These are phyloP conservation scores for Ceratobasidium sp. DNA, from an alignment of 1,284 basidiomycete genomes.

Conservation along the genomic window DNA sequence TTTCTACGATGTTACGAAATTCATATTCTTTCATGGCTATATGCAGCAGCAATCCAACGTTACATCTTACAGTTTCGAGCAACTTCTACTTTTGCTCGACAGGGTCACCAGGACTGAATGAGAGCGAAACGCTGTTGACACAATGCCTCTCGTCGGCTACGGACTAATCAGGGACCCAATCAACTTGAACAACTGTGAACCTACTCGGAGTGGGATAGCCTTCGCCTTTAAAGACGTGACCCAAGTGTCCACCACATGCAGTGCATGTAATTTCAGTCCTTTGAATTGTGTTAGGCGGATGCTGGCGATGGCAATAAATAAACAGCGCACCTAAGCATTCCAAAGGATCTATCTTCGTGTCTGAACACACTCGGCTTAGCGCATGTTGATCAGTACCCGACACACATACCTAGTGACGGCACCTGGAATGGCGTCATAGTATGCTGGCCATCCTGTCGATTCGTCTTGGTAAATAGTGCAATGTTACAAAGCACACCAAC, in stretches of 20 bases:
- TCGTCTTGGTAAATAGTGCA: background rate
- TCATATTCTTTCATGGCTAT: background rate
- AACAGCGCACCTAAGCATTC: slow-evolving; percentile 53
- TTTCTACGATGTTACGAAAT: background rate
- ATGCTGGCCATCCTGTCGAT: slow-evolving; percentile 84
- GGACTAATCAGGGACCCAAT: slow-evolving; percentile 20
- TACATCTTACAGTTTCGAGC: background rate
- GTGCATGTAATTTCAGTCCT: slow-evolving; percentile 81
- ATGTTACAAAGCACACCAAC: background rate
- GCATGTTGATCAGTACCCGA: slow-evolving; percentile 46
- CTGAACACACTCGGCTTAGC: slow-evolving; percentile 54
- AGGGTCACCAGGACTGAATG: slow-evolving; percentile 66
- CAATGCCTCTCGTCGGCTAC: slow-evolving; percentile 86
- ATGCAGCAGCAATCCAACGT: background rate
- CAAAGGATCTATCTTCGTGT: slow-evolving; percentile 65
- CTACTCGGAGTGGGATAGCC: slow-evolving; percentile 67
- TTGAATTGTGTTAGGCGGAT: background rate
- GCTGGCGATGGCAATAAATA: no score
- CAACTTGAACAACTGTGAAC: slow-evolving; percentile 45
- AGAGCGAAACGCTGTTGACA: slow-evolving; percentile 89
- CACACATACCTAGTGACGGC: slow-evolving; percentile 67
- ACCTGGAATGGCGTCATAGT: slow-evolving; percentile 92
- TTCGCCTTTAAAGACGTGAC: slow-evolving; percentile 81
- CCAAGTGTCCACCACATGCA: slow-evolving; percentile 89
- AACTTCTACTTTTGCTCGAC: slow-evolving; percentile 16